Evolutionary conservation across 2,329 filamentous ascomycete genomes (phyloP).

Genomic region (Knoxdaviesia proteae): DNA sequence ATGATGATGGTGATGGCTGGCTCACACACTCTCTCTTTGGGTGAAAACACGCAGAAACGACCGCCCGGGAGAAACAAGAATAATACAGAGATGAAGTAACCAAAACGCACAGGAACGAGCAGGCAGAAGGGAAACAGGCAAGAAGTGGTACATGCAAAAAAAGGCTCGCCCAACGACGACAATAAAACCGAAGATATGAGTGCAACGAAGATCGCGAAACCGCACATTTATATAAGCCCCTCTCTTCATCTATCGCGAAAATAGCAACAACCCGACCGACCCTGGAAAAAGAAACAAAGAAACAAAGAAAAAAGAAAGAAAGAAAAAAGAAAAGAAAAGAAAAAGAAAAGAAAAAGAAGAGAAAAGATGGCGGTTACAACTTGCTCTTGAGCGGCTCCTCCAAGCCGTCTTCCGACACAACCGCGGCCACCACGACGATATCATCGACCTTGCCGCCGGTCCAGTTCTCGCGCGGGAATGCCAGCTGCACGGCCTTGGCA

Average conservation of each 20-base stretch:
- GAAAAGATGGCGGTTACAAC: conserved; percentile 8
- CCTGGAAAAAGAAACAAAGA: background rate
- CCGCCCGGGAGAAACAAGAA: too few relatives aligned
- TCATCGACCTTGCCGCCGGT: conserved; percentile 89
- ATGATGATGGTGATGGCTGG: too few relatives aligned
- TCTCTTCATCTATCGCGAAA: background rate
- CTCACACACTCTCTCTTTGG: too few relatives aligned
- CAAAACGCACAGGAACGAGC: too few relatives aligned
- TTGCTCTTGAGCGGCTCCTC: conserved; percentile 9
- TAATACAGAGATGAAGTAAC: too few relatives aligned
- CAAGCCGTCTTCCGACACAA: conserved; percentile 45
- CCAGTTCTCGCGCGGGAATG: conserved; percentile 72
- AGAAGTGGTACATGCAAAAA: too few relatives aligned
- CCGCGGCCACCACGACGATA: conserved; percentile 66
- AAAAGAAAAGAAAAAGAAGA: background rate
- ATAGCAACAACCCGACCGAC: background rate
- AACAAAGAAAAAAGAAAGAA: background rate
- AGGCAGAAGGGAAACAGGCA: too few relatives aligned
- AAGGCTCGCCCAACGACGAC: too few relatives aligned
- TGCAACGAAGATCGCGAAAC: too few relatives aligned
- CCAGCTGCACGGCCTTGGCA: conserved; percentile 77
- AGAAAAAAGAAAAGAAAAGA: background rate
- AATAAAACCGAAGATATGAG: too few relatives aligned
- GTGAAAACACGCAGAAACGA: too few relatives aligned
- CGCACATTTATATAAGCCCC: background rate